Percentiles rank a stretch among this genome's conserved stretches.
Evolutionary conservation across 2,329 filamentous ascomycete species (phyloP).

Genomic region (Botrytis fragariae): DNA sequence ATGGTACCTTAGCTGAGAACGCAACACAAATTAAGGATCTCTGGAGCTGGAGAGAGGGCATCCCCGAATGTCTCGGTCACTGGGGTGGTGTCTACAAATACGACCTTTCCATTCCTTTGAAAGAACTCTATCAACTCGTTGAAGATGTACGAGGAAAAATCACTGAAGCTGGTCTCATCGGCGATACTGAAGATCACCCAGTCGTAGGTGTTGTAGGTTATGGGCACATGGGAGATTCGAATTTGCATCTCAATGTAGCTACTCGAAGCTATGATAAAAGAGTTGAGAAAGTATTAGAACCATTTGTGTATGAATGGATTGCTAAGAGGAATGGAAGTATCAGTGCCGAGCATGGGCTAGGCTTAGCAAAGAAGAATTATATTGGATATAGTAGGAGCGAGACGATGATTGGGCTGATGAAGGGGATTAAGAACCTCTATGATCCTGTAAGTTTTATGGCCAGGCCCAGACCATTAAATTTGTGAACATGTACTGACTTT

Average conservation of each 20-base stretch:
- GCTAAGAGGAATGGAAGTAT: constrained; percentile 84
- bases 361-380: constrained; percentile 92
- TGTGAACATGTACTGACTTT: background rate
- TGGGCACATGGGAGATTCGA: constrained; percentile 96
- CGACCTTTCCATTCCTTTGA: constrained; percentile 88
- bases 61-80: constrained; percentile 84
- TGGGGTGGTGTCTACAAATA: constrained; percentile 98
- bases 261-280: constrained; percentile 79
- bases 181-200: constrained; percentile 70
- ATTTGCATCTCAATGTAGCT: constrained; percentile 89
- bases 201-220: constrained; percentile 92
- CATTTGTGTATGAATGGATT: constrained; percentile 98
- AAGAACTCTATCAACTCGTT: constrained; percentile 83
- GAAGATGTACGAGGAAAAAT: constrained; percentile 78
- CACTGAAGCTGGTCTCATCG: constrained; percentile 70
- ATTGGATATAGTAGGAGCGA: constrained; percentile 90
- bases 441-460: constrained; percentile 70
- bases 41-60: constrained; percentile 92
- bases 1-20: constrained; percentile 90
- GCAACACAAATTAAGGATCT: constrained; percentile 83
- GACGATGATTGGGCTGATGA: constrained; percentile 87
- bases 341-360: constrained; percentile 92
- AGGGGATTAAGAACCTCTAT: constrained; percentile 88
- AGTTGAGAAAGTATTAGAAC: constrained; percentile 85
- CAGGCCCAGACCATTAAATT: background rate